These are phyloP conservation scores for Bromus sterilis DNA, from an alignment of 176 grass and related monocot species.

Conservation along the genomic window DNA sequence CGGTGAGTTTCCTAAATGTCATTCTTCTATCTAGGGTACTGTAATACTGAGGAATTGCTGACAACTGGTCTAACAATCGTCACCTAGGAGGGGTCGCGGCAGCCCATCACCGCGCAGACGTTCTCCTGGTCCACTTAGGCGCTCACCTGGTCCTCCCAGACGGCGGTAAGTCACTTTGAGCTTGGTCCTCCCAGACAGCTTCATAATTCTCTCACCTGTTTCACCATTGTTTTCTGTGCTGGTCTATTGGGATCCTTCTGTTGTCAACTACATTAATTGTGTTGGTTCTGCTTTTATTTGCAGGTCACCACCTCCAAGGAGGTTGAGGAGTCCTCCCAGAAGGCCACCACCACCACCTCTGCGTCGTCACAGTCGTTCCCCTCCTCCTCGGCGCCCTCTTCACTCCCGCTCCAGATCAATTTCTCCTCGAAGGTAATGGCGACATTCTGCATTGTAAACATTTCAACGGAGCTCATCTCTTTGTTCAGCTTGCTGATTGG, in stretches of 20 bases:
- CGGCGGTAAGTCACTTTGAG: slow-evolving; percentile 59
- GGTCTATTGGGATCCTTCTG: neutral
- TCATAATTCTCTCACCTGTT: too few relatives aligned
- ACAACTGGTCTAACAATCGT: slow-evolving; percentile 15
- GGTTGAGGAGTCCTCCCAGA: slow-evolving; percentile 87
- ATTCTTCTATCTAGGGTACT: neutral
- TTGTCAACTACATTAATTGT: neutral
- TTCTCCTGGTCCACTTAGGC: slow-evolving; percentile 41
- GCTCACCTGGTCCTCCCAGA: slow-evolving; percentile 74
- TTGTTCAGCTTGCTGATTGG: neutral
- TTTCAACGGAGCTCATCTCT: neutral
- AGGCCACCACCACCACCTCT: slow-evolving; percentile 82
- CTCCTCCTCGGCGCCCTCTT: slow-evolving; percentile 71
- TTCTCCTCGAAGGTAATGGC: slow-evolving; percentile 90
- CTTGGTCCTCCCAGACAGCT: too few relatives aligned
- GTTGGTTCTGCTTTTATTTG: neutral
- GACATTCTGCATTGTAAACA: neutral
- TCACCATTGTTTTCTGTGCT: neutral
- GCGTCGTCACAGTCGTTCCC: slow-evolving; percentile 65
- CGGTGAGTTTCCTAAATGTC: slow-evolving; percentile 35
- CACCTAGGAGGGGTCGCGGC: slow-evolving; percentile 81
- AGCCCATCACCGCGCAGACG: slow-evolving; percentile 64
- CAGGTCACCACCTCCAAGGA: slow-evolving; percentile 90
- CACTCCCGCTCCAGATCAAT: slow-evolving; percentile 76
- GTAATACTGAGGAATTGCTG: neutral